Percentiles rank a stretch among this genome's conserved stretches.
Evolutionary conservation across 768 basidiomycete genomes (phyloP).

Genomic region (Lentinula sp.): DNA sequence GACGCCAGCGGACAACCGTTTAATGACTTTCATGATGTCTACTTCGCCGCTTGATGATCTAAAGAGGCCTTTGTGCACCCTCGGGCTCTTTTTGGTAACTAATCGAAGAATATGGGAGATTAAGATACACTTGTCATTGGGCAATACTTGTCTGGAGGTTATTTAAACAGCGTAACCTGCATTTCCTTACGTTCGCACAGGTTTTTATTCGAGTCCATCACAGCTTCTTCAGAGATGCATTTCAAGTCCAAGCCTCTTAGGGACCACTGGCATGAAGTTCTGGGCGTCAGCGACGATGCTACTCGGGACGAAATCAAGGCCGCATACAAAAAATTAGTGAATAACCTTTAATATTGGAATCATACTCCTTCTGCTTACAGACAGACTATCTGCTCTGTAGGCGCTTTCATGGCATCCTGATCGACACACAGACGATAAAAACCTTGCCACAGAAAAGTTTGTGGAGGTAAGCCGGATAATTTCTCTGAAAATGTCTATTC

Average conservation of each 20-base stretch:
- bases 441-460: slow-evolving; percentile 48
- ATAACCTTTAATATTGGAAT: slow-evolving; percentile 16
- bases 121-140: not conserved
- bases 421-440: slow-evolving; percentile 46
- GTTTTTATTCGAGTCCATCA: not conserved
- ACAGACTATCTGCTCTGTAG: slow-evolving; percentile 20
- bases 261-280: slow-evolving; percentile 24
- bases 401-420: slow-evolving; percentile 67
- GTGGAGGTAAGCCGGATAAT: slow-evolving; percentile 39
- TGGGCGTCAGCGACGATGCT: slow-evolving; percentile 40
- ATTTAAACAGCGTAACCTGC: not conserved
- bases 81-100: not conserved
- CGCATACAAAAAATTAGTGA: slow-evolving; percentile 60
- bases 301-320: slow-evolving; percentile 47
- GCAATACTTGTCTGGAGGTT: not conserved
- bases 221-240: not conserved
- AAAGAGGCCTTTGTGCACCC: not conserved
- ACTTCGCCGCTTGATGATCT: not conserved
- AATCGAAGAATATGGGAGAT: not conserved
- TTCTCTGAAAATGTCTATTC: slow-evolving; percentile 3
- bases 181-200: slow-evolving; percentile 1
- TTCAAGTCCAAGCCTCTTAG: slow-evolving; percentile 4
- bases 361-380: slow-evolving; percentile 14
- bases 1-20: not conserved
- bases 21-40: not conserved